Evolutionary conservation across 148 eudicot genomes (phyloP), one percentile per base, ranked within the genome.

Genomic region (Fagopyrum esculentum): DNA sequence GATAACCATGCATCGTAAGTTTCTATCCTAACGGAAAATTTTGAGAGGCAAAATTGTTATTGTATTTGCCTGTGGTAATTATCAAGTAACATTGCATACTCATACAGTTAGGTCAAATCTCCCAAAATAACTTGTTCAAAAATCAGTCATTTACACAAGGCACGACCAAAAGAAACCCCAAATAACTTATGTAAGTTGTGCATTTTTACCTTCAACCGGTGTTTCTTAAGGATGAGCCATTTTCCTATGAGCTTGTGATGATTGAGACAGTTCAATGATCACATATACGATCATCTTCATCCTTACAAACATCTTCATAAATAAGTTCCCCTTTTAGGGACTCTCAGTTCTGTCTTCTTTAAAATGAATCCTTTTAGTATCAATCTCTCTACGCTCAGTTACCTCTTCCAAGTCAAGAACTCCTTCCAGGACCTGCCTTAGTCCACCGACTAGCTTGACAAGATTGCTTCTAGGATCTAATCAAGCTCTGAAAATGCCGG

Each of bases 321-420:
- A 80, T 77, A 74, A 88, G 2, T 35, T 89, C 80, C 89, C 84
- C 54, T 90, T 86, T 80, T 81, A 77, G 26, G 69, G 63, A 52
- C 10, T 68, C 19, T 76, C 76, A 74, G 75, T 26, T 66, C 78
- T 78, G 57, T 83, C 84, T 52, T 82, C 82, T 77, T 81, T 82
- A n/a, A 2, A n/a, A 54, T 71, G 47, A 71, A 9, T 5, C 73
- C 73, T 71, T 43, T 75, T 73, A 45, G 77, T 81, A 73, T 86
- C 84, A 6, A 75, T 75, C 43, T 88, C 97, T 78, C 89, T 94
- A 9, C 85, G 85, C 75, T 88, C 98, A 22, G 87, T 89, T 80
- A 84, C 94, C 85, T 93, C 97, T 84, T 93, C 94, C 75, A 88
- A 78, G 60, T 93, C 97, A 0, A 97, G 94, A 72, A 93, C 91